Conservation (phyloP, 371 early-diverging fungal genomes). For the Mortierella polycephala region DNA sequence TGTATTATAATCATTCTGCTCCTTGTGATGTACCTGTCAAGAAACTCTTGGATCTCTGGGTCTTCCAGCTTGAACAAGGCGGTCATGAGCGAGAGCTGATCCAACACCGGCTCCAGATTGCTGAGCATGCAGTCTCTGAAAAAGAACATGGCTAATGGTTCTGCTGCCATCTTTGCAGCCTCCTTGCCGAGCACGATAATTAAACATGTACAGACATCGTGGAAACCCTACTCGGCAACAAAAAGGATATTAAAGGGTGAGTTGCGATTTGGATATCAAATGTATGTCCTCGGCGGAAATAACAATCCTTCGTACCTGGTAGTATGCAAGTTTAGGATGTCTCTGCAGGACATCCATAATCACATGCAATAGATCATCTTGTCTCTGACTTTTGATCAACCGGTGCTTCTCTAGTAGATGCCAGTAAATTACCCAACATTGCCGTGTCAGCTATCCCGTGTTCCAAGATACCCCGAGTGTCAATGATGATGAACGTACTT, state of each 20-base stretch:
- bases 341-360: constrained; percentile 63
- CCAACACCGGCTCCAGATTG: constrained; percentile 66
- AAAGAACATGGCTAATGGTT: constrained; percentile 66
- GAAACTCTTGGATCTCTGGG: constrained; percentile 59
- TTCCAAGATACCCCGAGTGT: not conserved
- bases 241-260: not conserved
- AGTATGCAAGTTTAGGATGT: constrained; percentile 72
- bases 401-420: constrained; percentile 48
- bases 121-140: constrained; percentile 77
- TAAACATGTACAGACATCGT: constrained; percentile 75
- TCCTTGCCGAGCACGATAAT: constrained; percentile 66
- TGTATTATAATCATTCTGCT: too few relatives aligned
- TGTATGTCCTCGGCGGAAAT: not conserved
- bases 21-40: constrained; percentile 55
- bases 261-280: not conserved
- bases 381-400: constrained; percentile 51
- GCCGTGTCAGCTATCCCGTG: too few relatives aligned
- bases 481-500: constrained; percentile 18
- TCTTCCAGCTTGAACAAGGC: constrained; percentile 65
- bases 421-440: not conserved
- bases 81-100: constrained; percentile 65
- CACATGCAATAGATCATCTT: constrained; percentile 59
- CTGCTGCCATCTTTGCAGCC: constrained; percentile 60
- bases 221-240: constrained; percentile 65
- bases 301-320: constrained; percentile 60